Conservation (phyloP, 176 grass and related monocot species). For the Juncus effusus region DNA sequence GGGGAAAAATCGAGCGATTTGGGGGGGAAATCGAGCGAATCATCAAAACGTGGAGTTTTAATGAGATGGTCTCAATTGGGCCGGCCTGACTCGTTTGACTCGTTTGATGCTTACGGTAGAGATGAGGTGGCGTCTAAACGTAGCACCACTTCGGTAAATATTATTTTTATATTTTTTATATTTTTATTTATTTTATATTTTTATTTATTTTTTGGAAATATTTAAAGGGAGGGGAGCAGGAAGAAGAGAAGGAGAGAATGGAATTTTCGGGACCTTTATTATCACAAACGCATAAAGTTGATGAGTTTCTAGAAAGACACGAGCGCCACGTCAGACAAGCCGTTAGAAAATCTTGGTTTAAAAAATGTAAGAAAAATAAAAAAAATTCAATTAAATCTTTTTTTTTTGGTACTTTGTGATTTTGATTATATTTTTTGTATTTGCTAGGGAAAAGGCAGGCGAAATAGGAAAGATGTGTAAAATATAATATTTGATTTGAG, state of each 20-base stretch:
- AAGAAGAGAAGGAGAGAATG: conserved; percentile 55
- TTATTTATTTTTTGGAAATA: too few relatives aligned
- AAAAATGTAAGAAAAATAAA: conserved; percentile 47
- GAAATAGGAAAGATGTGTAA: too few relatives aligned
- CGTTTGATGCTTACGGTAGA: conserved; percentile 42
- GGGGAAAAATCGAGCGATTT: conserved; percentile 32
- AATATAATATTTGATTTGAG: too few relatives aligned
- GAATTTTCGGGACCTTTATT: conserved; percentile 86
- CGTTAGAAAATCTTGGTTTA: conserved; percentile 76
- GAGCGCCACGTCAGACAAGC: conserved; percentile 81
- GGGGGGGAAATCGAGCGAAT: conserved; percentile 27
- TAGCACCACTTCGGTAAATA: conserved; percentile 52
- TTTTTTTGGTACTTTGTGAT: too few relatives aligned
- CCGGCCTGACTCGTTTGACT: conserved; percentile 75
- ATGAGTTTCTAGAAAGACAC: conserved; percentile 81
- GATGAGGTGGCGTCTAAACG: conserved; percentile 42
- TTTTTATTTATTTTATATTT: too few relatives aligned
- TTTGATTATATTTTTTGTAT: not conserved
- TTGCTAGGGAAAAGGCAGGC: too few relatives aligned
- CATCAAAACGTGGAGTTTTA: conserved; percentile 47
- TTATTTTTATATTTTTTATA: not conserved
- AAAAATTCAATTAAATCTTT: not conserved
- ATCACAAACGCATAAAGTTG: conserved; percentile 70
- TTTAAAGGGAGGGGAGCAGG: conserved; percentile 32
- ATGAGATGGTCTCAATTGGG: conserved; percentile 85